Percentiles rank a stretch among this genome's conserved stretches.
Conservation (phyloP, 2,329 filamentous ascomycete species). For the Thermoascus crustaceus region DNA sequence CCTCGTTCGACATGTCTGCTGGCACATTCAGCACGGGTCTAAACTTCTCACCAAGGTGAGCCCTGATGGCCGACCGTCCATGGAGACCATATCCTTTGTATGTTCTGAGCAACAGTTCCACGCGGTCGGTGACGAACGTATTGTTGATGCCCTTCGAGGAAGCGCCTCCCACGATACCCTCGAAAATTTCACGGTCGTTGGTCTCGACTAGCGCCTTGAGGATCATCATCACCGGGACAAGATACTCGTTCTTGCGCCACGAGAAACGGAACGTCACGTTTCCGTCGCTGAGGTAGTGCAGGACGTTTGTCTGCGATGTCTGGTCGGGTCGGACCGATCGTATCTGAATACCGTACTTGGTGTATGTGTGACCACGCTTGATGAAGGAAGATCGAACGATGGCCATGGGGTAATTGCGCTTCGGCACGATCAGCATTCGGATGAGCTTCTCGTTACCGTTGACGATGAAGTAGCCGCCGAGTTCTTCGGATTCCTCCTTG, state of each 20-base stretch:
- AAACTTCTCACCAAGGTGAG: slow-evolving; percentile 87
- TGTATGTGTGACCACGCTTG: slow-evolving; percentile 80
- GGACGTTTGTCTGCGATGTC: slow-evolving; percentile 92
- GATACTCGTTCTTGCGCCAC: slow-evolving; percentile 93
- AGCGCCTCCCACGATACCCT: slow-evolving; percentile 74
- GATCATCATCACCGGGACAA: slow-evolving; percentile 95
- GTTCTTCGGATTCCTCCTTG: slow-evolving; percentile 92
- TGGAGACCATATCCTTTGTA: slow-evolving; percentile 88
- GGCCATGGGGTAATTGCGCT: slow-evolving; percentile 90
- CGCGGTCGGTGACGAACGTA: slow-evolving; percentile 89
- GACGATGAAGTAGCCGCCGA: slow-evolving; percentile 94
- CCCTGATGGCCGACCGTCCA: slow-evolving; percentile 69
- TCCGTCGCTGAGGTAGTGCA: slow-evolving; percentile 92
- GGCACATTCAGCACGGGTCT: slow-evolving; percentile 76
- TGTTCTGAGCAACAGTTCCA: slow-evolving; percentile 82
- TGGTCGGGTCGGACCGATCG: slow-evolving; percentile 93
- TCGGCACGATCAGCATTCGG: slow-evolving; percentile 79
- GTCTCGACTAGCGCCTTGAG: slow-evolving; percentile 92
- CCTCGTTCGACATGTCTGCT: slow-evolving; percentile 75
- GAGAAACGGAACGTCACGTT: slow-evolving; percentile 97
- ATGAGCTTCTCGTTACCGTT: slow-evolving; percentile 98
- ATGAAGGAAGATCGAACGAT: slow-evolving; percentile 86
- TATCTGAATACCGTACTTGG: slow-evolving; percentile 81
- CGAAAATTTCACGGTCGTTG: slow-evolving; percentile 92
- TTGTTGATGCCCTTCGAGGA: slow-evolving; percentile 72